Evolutionary conservation across 1,139 yeast genomes (phyloP), one percentile per base, ranked within the genome.

Genomic region (Candida labiduridarum): DNA sequence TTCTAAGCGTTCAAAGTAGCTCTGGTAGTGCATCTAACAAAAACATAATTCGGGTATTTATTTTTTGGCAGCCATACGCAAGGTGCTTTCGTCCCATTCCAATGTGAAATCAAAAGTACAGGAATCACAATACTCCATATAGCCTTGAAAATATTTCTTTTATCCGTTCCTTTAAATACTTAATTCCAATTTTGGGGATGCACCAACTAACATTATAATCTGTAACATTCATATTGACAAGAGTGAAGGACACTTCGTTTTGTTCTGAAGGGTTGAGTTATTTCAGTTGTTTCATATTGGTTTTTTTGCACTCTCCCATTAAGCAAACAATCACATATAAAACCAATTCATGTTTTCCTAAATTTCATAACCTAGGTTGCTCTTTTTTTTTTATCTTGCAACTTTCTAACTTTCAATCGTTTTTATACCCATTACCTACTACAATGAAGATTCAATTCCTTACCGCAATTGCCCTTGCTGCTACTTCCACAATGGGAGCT

Each of bases 401-500:
- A n/a, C 16, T 33, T n/a, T 22, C 4, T n/a, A 33, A 3, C 15
- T 22, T 12, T 4, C 41, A 19, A 18, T 38, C 29, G 30, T 15
- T 38, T 19, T 10, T 10, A 8, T 9, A 10, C 9, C 16, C 11
- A 16, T 10, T 19, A 38, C 25, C 25, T 38, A 6, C 15, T 19
- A 19, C 41, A 38, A 38, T 38, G 41, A 38, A 38, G 41, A 18
- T 38, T n/a, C 41, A 38, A 38, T 25, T 38, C 14, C 41, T 38
- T 38, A 38, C 41, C 19, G 16, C 41, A 19, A 38, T 38, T 19
- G 41, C 41, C 41, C 14, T 38, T 7, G 41, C 30, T 19, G 29
- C 29, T 19, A 18, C 41, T 14, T 11, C 41, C 29, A 19, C 41
- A 2, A 18, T 19, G 41, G 41, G 30, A 19, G 41, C 41, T 22